Evolutionary conservation across 2,329 filamentous ascomycete genomes (phyloP).

Genomic region (Blumeria hordei): DNA sequence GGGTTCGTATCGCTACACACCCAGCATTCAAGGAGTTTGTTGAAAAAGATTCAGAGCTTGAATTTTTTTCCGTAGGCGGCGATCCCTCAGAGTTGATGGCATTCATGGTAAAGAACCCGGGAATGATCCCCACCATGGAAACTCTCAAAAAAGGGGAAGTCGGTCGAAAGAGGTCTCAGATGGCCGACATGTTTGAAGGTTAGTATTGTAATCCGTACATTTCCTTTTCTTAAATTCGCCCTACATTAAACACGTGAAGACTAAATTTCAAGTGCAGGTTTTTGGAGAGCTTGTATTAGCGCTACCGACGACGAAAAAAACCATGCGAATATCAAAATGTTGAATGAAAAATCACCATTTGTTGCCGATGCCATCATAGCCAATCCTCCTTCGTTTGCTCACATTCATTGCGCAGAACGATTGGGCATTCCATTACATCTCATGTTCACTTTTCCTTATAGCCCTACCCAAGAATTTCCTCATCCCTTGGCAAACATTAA

Average conservation of each 20-base stretch:
- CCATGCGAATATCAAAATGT: conserved; percentile 34
- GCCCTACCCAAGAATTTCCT: conserved; percentile 43
- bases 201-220: not conserved
- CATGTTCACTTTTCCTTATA: conserved; percentile 78
- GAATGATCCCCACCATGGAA: conserved; percentile 49
- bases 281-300: conserved; percentile 58
- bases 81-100: conserved; percentile 65
- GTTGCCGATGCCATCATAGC: conserved; percentile 64
- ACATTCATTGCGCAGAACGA: conserved; percentile 58
- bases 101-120: conserved; percentile 64
- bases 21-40: conserved; percentile 56
- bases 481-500: conserved; percentile 59
- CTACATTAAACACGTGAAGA: no score
- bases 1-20: conserved; percentile 57
- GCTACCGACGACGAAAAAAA: conserved; percentile 45
- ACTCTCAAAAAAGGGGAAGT: conserved; percentile 54
- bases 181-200: conserved; percentile 59
- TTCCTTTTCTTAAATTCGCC: not conserved
- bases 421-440: conserved; percentile 56
- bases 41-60: conserved; percentile 43
- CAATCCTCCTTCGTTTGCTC: conserved; percentile 57
- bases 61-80: conserved; percentile 62
- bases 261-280: conserved; percentile 18
- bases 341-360: conserved; percentile 35
- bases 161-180: conserved; percentile 36